Conservation (phyloP, 257 asterid genomes). For the Nicotiana paniculata region DNA sequence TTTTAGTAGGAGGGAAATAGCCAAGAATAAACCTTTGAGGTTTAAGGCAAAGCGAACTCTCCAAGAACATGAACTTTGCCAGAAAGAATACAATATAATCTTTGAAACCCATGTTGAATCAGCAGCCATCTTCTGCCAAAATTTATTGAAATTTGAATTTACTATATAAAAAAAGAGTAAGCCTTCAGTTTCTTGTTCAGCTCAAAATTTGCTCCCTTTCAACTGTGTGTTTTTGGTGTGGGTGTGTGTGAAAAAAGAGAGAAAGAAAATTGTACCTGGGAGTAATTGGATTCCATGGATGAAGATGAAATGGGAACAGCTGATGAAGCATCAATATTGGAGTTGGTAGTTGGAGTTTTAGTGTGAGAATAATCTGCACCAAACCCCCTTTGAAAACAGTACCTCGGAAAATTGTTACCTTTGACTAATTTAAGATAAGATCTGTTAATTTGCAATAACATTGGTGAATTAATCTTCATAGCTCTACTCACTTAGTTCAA, state of each 20-base stretch:
- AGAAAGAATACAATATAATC: constrained; percentile 63
- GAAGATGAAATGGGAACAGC: background rate
- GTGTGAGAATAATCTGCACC: background rate
- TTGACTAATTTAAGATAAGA: background rate
- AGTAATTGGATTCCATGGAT: background rate
- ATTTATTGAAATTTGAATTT: background rate
- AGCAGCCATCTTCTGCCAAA: constrained; percentile 26
- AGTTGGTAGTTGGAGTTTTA: constrained; percentile 1
- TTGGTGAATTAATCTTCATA: background rate
- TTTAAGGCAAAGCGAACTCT: constrained; percentile 76
- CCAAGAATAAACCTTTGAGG: constrained; percentile 49
- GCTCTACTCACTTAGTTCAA: background rate
- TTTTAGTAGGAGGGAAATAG: background rate
- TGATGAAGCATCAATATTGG: background rate
- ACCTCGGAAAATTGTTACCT: background rate
- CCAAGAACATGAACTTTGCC: constrained; percentile 91
- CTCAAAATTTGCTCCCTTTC: background rate
- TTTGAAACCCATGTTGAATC: constrained; percentile 33
- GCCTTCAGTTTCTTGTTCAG: background rate
- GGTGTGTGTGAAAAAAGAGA: background rate
- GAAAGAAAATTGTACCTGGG: background rate
- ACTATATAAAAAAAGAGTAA: background rate
- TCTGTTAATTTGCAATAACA: background rate
- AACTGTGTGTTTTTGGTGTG: background rate
- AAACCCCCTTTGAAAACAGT: background rate